Evolutionary conservation across 176 grass and related monocot genomes (phyloP).

Genomic region (Zea luxurians): DNA sequence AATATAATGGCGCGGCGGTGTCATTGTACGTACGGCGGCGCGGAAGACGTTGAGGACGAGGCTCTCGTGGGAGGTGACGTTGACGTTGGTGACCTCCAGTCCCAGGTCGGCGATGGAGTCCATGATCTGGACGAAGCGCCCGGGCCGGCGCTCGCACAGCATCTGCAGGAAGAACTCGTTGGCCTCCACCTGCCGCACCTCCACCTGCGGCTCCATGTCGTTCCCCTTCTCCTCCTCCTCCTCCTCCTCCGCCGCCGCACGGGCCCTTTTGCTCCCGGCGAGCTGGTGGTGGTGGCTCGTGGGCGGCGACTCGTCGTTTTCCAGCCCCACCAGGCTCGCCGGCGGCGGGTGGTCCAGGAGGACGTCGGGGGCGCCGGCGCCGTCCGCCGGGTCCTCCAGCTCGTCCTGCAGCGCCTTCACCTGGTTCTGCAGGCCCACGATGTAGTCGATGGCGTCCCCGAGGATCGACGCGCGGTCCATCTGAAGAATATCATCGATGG

Average conservation of each 20-base stretch:
- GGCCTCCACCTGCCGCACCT: constrained; percentile 69
- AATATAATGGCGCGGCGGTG: background rate
- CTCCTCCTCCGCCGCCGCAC: background rate
- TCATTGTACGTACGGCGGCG: constrained; percentile 45
- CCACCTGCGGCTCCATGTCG: constrained; percentile 81
- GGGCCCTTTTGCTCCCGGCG: constrained; percentile 34
- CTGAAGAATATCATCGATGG: background rate
- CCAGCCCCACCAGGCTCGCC: constrained; percentile 45
- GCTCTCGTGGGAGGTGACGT: constrained; percentile 65
- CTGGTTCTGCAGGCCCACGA: constrained; percentile 76
- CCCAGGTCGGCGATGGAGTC: constrained; percentile 65
- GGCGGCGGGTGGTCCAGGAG: constrained; percentile 48
- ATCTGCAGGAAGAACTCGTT: constrained; percentile 95
- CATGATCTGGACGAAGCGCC: constrained; percentile 69
- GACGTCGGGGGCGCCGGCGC: constrained; percentile 40
- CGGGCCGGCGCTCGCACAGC: constrained; percentile 63
- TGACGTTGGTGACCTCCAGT: constrained; percentile 78
- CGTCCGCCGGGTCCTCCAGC: constrained; percentile 58
- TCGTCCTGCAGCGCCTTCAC: constrained; percentile 88
- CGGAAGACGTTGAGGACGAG: constrained; percentile 83
- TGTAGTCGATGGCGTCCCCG: constrained; percentile 92
- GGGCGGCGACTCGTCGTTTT: constrained; percentile 44
- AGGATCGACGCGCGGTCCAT: constrained; percentile 94
- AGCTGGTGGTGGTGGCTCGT: constrained; percentile 11
- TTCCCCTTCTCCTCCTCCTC: constrained; percentile 30